Evolutionary conservation across 2,329 filamentous ascomycete genomes (phyloP).

Genomic region (Pyrenophora teres): DNA sequence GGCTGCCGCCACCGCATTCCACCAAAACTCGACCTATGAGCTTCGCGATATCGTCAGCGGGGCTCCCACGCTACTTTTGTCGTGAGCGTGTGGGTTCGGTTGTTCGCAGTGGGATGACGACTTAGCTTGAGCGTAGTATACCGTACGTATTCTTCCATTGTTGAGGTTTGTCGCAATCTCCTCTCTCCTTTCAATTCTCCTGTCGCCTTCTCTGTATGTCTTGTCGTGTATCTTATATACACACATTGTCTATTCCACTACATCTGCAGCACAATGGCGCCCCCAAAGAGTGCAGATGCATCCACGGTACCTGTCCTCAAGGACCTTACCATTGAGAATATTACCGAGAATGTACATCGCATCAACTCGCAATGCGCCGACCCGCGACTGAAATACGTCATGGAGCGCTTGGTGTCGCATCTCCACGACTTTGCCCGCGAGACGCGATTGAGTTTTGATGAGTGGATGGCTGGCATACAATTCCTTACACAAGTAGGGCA

Average conservation of each 20-base stretch:
- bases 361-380: conserved; percentile 75
- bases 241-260: not conserved
- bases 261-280: not conserved
- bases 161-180: not conserved
- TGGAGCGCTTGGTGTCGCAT: conserved; percentile 75
- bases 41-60: conserved; percentile 8
- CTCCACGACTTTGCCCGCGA: conserved; percentile 83
- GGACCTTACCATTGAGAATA: conserved; percentile 78
- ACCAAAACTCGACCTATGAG: conserved; percentile 15
- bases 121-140: too few species aligned
- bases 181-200: not conserved
- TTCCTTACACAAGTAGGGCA: conserved; percentile 76
- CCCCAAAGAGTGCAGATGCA: conserved; percentile 1
- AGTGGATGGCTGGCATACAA: conserved; percentile 76
- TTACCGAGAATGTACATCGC: conserved; percentile 73
- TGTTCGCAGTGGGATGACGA: too few species aligned
- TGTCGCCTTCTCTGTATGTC: not conserved
- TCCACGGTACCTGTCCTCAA: conserved; percentile 47
- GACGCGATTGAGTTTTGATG: conserved; percentile 72
- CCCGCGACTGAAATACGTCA: conserved; percentile 70
- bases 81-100: conserved; percentile 3
- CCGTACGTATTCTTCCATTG: not conserved
- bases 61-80: not conserved
- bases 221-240: not conserved
- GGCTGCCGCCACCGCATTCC: conserved; percentile 6